A percentile compares a stretch with the other conserved stretches of the same genome.
Evolutionary conservation across 2,329 filamentous ascomycete species (phyloP).

Genomic region (Ophiognomonia clavigignenti-juglandacearum): DNA sequence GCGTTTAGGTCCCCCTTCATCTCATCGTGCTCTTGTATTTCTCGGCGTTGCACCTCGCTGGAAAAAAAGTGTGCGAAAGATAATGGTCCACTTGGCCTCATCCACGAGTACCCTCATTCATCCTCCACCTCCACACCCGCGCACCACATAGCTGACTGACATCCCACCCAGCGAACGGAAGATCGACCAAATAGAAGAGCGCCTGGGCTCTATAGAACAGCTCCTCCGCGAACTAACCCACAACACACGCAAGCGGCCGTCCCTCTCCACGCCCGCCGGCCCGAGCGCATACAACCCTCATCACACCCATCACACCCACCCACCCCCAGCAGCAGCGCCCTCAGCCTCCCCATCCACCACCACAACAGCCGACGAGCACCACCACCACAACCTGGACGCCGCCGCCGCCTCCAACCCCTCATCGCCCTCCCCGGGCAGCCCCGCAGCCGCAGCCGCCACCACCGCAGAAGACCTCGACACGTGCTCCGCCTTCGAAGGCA

Average conservation of each 20-base stretch:
- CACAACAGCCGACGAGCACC: no score
- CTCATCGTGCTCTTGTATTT: neutral
- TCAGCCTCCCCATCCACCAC: neutral
- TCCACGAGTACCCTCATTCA: no score
- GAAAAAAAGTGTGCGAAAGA: no score
- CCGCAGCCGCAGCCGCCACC: no score
- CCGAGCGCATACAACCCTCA: no score
- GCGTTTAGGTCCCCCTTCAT: conserved; percentile 22
- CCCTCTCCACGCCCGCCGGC: no score
- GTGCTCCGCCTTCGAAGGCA: conserved; percentile 38
- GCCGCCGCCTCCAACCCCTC: no score
- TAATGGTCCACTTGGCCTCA: no score
- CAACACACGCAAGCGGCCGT: conserved; percentile 22
- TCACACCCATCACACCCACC: conserved; percentile 8
- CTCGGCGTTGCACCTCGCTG: no score
- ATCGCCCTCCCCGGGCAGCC: no score
- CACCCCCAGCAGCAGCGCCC: neutral
- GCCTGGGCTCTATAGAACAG: conserved; percentile 40
- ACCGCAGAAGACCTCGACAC: no score
- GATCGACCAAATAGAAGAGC: conserved; percentile 43
- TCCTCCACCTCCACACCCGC: neutral
- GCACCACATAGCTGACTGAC: conserved; percentile 4
- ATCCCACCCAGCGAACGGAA: conserved; percentile 45
- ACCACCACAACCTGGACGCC: no score
- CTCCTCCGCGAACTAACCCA: conserved; percentile 36